Evolutionary conservation across 2,329 filamentous ascomycete species (phyloP), one percentile per base, ranked within the genome.

Genomic region (Neofusicoccum cordaticola): DNA sequence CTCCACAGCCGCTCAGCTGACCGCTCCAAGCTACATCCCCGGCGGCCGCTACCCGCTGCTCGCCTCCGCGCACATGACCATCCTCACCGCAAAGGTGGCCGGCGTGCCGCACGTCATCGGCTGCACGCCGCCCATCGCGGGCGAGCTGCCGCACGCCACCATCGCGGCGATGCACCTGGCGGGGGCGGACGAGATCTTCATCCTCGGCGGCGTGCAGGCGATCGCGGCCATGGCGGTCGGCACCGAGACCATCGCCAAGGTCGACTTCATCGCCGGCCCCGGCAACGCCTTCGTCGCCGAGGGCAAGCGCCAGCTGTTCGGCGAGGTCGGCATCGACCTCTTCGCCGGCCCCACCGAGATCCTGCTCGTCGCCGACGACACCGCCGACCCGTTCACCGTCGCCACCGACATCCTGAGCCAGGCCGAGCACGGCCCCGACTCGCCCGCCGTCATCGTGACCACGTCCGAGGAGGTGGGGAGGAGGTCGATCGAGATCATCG

Each of bases 61-160:
- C 2, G 83, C 83, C 1, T 82, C 79, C 7, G 81, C 82, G 2
- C 83, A 85, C 69, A 85, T 85, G 83, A 85, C 83, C 2, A 84
- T 85, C 52, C 70, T 84, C 4, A 85, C 83, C 0, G 83, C 83
- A 22, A 85, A 85, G 68, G 80, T 81, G 4, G 83, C 83, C 4
- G 83, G 83, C 2, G 82, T 85, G 1, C 73, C 73, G n/a, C 72
- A 81, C 57, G 82, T 85, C 3, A 76, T 83, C 6, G 82, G 74
- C 12, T 84, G 80, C 70, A 85, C 83, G 5, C 83, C 83, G 4
- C 84, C 83, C 0, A 83, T 83, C 62, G 69, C 70, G 0, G 83
- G 83, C 2, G 60, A 80, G 58, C 75, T 86, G 22, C 83, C 83
- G 0, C 69, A 75, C 48, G 78, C 81, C 0, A 85, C 83, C 0